Evolutionary conservation across 345 rosid species (phyloP), one percentile per base, ranked within the genome.

Genomic region (Geranium rotundifolium): DNA sequence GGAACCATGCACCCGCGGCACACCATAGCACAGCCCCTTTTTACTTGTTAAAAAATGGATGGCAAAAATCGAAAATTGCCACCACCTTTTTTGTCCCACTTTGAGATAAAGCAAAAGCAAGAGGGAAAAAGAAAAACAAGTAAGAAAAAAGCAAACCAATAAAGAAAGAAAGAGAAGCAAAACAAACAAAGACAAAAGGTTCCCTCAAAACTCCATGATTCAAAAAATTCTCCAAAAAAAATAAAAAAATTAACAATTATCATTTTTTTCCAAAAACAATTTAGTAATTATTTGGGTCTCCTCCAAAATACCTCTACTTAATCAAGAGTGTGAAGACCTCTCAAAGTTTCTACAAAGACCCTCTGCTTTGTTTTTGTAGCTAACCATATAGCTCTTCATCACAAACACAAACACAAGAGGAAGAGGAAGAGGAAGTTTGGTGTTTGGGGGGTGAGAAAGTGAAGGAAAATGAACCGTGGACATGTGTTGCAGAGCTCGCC

Each of bases 21-120:
- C 52, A 46, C 52, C 1, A 9, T 46, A 46, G 52, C 16, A 12
- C 23, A 30, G 9, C 34, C 29, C 18, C 4, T 56, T 63, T 73
- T 23, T 59, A 69, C 66, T 20, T n/a, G 30, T 15, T 39, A 12
- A 15, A 19, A 17, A n/a, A 41, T 18, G 13, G 31, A 55, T 46
- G 20, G 19, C 31, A 59, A 64, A 71, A 78, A 70, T 65, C 59
- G 74, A 78, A 75, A 75, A 84, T 70, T 74, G 83, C 76, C 61
- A 70, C 74, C 71, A 76, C 85, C 76, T 82, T 83, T 82, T 76
- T 80, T 78, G 85, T 70, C 81, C 93, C 88, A 81, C 97, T 90
- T 82, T 87, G 79, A 80, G 82, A 81, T 73, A 90, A 90, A 87
- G 97, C 81, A 81, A 90, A 87, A 83, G 91, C 81, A 74, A 46